Conservation (phyloP, 129 eudicot genomes). For the Helianthus annuus region HanXRQr2.0-SUNRISE NC_035442.2:166354801-166355300, state of each 20-base stretch:
- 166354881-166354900: no score
- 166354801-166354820: no score
- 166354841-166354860: no score
- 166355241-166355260: neutral
- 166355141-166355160: neutral
- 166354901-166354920: no score
- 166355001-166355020: neutral
- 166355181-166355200: neutral
- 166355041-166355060: neutral
- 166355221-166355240: neutral
- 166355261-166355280: no score
- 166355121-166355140: neutral
- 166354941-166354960: no score
- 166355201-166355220: neutral
- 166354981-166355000: neutral
- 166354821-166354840: no score
- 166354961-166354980: neutral
- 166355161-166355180: neutral
- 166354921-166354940: no score
- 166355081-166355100: neutral
- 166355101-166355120: neutral
- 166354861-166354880: no score
- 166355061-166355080: neutral
- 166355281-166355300: neutral
- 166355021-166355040: neutral